Evolutionary conservation across 2,329 filamentous ascomycete species (phyloP).

Genomic region (Diplodia intermedia): DNA sequence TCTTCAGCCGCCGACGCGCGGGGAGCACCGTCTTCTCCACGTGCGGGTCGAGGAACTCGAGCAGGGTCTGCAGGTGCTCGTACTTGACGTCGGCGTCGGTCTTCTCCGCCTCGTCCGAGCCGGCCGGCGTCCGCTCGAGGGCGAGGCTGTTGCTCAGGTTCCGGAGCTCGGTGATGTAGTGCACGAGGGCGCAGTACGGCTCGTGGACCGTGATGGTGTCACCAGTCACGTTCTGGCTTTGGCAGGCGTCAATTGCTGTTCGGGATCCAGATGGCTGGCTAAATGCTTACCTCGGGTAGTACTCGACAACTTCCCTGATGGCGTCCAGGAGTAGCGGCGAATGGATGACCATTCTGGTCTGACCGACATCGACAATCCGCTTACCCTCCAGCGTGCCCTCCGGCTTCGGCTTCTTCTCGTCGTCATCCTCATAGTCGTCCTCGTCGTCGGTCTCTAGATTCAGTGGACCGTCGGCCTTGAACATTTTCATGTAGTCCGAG

Average conservation of each 20-base stretch:
- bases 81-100: constrained; percentile 8
- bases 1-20: constrained; percentile 17
- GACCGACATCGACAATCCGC: constrained; percentile 15
- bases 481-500: constrained; percentile 1
- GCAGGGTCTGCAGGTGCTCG: constrained; percentile 20
- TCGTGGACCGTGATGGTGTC: constrained; percentile 25
- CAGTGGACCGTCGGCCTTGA: not conserved
- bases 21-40: constrained; percentile 14
- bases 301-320: constrained; percentile 23
- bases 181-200: constrained; percentile 20
- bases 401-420: constrained; percentile 1
- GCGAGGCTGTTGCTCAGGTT: constrained; percentile 10
- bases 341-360: constrained; percentile 18
- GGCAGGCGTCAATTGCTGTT: too few species aligned
- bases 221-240: constrained; percentile 24
- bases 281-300: constrained; percentile 4
- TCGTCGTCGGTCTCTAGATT: not conserved
- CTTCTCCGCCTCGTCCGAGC: not conserved
- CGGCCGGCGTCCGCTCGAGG: not conserved
- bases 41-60: constrained; percentile 26
- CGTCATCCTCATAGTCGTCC: not conserved
- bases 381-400: constrained; percentile 12
- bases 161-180: constrained; percentile 27
- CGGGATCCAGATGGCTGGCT: too few species aligned
- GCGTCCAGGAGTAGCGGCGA: constrained; percentile 20